Evolutionary conservation across 192 early-diverging fungal genomes (phyloP).

Genomic region (Allomyces javanicus): DNA sequence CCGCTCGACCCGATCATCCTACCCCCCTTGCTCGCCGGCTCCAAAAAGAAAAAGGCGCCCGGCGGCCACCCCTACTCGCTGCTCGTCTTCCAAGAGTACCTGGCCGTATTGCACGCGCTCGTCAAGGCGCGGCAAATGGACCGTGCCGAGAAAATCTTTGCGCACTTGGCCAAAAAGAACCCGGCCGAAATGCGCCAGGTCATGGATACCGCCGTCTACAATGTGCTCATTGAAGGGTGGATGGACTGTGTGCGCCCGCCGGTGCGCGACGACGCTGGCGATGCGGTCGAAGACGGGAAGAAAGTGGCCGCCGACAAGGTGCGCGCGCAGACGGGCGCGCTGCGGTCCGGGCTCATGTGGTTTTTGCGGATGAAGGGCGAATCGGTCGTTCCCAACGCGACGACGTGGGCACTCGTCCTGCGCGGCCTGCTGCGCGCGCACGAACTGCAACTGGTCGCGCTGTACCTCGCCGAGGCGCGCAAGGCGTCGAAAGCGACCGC

Average conservation of each 20-base stretch:
- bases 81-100: conserved; percentile 28
- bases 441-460: conserved; percentile 11
- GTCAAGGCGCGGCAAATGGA: conserved; percentile 48
- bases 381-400: conserved; percentile 1
- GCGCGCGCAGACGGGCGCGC: conserved; percentile 55
- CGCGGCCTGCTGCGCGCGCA: conserved; percentile 10
- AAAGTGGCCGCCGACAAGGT: conserved; percentile 30
- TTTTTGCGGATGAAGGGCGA: conserved; percentile 31
- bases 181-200: conserved; percentile 46
- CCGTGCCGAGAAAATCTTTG: conserved; percentile 51
- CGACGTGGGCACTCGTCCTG: conserved; percentile 7
- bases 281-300: conserved; percentile 52
- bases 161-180: conserved; percentile 37
- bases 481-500: neutral
- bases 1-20: neutral
- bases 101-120: conserved; percentile 58
- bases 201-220: conserved; percentile 51
- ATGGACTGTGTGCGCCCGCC: conserved; percentile 27
- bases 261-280: conserved; percentile 25
- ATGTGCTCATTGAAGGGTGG: conserved; percentile 62
- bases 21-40: neutral
- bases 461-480: conserved; percentile 8
- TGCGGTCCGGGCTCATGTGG: conserved; percentile 29
- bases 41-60: neutral
- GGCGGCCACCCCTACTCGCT: neutral